These are phyloP conservation scores for Tricholoma terreum DNA, from an alignment of 768 basidiomycete species.

Conservation along the genomic window DNA sequence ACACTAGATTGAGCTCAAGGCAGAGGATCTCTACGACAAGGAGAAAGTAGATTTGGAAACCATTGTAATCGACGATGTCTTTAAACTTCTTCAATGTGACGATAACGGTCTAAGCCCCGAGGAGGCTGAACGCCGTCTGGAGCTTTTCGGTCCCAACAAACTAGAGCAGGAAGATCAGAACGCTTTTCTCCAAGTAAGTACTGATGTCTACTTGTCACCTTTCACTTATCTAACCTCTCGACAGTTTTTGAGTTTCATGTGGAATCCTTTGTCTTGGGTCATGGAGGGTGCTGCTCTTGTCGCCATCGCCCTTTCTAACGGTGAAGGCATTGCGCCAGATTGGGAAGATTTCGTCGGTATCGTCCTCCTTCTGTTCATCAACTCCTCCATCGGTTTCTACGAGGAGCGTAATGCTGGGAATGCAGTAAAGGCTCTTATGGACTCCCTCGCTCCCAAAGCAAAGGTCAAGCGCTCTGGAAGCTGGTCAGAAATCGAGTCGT, in stretches of 20 bases:
- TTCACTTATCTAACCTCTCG: slow-evolving; percentile 1
- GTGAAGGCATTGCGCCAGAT: slow-evolving; percentile 80
- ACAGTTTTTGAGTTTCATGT: slow-evolving; percentile 96
- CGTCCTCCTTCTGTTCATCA: slow-evolving; percentile 85
- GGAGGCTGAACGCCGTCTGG: slow-evolving; percentile 81
- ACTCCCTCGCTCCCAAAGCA: slow-evolving; percentile 97
- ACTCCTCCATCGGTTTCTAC: slow-evolving; percentile 97
- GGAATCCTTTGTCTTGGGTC: slow-evolving; percentile 99
- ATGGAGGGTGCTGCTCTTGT: slow-evolving; percentile 97
- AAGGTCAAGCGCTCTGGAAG: slow-evolving; percentile 82
- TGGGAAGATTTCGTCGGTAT: slow-evolving; percentile 99
- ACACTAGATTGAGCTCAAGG: slow-evolving; percentile 77
- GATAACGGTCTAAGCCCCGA: slow-evolving; percentile 72
- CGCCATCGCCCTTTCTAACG: slow-evolving; percentile 95
- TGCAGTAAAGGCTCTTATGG: slow-evolving; percentile 99
- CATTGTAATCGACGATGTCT: slow-evolving; percentile 94
- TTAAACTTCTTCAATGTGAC: slow-evolving; percentile 90
- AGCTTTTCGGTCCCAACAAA: slow-evolving; percentile 95
- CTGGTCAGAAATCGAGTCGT: slow-evolving; percentile 90
- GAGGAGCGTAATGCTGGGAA: slow-evolving; percentile 97
- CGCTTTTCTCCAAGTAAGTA: slow-evolving; percentile 75
- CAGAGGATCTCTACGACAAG: slow-evolving; percentile 94
- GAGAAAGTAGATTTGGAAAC: slow-evolving; percentile 99
- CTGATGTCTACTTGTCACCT: slow-evolving; percentile 2
- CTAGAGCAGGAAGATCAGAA: slow-evolving; percentile 90